Conservation (phyloP, 257 asterid species). For the Nicotiana benthamiana region DNA sequence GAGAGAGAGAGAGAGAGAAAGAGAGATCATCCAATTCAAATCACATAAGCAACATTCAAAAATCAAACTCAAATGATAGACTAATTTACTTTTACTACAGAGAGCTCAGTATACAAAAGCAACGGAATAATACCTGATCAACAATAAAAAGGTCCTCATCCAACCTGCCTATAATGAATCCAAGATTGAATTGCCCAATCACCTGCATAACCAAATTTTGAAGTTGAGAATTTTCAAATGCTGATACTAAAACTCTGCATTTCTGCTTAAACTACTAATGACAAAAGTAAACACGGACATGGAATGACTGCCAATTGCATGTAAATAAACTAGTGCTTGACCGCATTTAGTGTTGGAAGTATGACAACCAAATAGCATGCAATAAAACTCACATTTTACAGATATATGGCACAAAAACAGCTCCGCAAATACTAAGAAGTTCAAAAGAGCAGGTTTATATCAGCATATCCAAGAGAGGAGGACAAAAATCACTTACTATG, state of each 20-base stretch:
- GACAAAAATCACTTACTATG: background rate
- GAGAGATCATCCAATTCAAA: background rate
- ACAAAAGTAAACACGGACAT: background rate
- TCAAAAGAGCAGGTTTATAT: background rate
- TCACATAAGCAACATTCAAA: background rate
- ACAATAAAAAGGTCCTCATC: slow-evolving; percentile 86
- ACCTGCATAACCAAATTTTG: slow-evolving; percentile 41
- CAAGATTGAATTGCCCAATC: slow-evolving; percentile 95
- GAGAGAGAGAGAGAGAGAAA: background rate
- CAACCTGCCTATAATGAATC: slow-evolving; percentile 84
- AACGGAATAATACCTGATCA: slow-evolving; percentile 67
- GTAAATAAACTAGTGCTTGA: background rate
- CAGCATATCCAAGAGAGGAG: background rate
- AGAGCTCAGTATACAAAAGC: slow-evolving; percentile 11
- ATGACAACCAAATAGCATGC: background rate
- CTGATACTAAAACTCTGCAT: background rate
- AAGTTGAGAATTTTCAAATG: background rate
- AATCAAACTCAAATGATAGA: background rate
- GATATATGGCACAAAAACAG: background rate
- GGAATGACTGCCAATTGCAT: background rate
- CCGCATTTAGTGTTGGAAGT: background rate
- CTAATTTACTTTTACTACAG: background rate
- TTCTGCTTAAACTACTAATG: background rate
- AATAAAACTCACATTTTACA: background rate
- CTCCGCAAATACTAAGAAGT: background rate